Base-by-base conservation (phyloP, 2,329 filamentous ascomycete species). In the Chaetomiaceae sp. region DNA sequence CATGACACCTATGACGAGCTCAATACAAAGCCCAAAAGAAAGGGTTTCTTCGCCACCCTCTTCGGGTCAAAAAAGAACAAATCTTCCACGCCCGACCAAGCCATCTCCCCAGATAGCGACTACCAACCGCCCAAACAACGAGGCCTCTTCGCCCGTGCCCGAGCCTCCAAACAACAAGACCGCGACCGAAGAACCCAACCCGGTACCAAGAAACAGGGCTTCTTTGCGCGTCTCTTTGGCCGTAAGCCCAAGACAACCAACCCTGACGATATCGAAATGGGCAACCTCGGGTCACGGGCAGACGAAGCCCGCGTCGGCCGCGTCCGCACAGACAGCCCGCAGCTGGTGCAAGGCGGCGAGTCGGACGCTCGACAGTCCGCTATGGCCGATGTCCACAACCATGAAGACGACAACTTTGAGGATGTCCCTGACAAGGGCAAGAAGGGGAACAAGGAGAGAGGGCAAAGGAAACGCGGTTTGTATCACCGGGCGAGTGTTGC, bases 181-280 rank as follows among this genome's bases (percentile, higher is more conserved):
- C 14, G 39, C n/a, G 10, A 12, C 17, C n/a, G n/a, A n/a, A n/a
- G n/a, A n/a, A n/a, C n/a, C n/a, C n/a, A n/a, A n/a, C n/a, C n/a
- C n/a, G n/a, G n/a, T n/a, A 20, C 27, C 35, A 49, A 47, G 38
- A 42, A 39, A 31, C 42, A 13, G 14, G 38, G 45, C 12, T 48
- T 50, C 25, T 51, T 43, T 7, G 38, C 48, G 33, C 44, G 34
- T 9, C 16, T 54, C 16, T 43, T 48, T 21, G 10, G 46, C 33
- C 31, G 33, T 38, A 54, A 40, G 27, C 21, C 37, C 30, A 30
- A 38, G 17, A 37, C 45, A 25, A 23, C 17, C n/a, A 35, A 40
- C 16, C n/a, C 13, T 2, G 27, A 51, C 23, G 50, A 53, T 33
- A 48, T 55, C 27, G 53, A 55, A 3, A 38, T 55, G 30, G 46